Base-by-base conservation (phyloP, 108 stramenopile species). In the Nannochloropsis oceanica region DNA sequence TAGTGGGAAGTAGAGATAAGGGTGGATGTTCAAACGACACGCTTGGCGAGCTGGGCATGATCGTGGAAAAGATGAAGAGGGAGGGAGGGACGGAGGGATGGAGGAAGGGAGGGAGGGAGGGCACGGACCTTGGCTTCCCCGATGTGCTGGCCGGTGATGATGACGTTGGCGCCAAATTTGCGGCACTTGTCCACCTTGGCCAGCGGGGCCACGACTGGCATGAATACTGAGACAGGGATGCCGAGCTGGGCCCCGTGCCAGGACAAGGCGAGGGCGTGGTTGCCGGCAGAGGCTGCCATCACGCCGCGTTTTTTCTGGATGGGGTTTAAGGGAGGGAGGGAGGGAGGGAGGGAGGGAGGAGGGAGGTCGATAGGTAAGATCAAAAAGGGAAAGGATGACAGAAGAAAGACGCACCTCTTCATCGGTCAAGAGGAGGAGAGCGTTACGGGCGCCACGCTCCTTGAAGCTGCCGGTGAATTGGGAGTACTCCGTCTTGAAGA, bases 371-470 rank as follows among this genome's bases (percentile, higher is more conserved):
- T 14, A 81, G 34, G 80, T 5, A 73, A 73, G 73, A 20, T 7
- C 22, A 73, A n/a, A 73, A 73, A 73, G n/a, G 73, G 2, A 7
- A 20, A n/a, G n/a, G 73, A 73, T 73, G 73, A 73, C n/a, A 7
- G 73, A 7, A n/a, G n/a, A 13, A 81, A 1, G 2, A 81, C 26
- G 26, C 11, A 25, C 20, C 25, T 89, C 88, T 80, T 92, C 92
- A 26, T 90, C 90, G 43, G 85, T 44, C 50, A 96, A 86, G 12
- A 88, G 82, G 73, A 97, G 81, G 26, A 99, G 94, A 25, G 98
- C 95, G 91, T 97, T 97, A 8, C 98, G 85, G 0, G 96, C 98
- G 10, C 98, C 98, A 11, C 98, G 93, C 90, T 99, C 98, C 86
- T 99, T 99, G 91, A 99, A 99, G 12, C 93, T 93, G 5, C 97